phyloP scores from a whole-genome alignment of 2,329 filamentous ascomycete species.

The Aschersonia sp. region DNA sequence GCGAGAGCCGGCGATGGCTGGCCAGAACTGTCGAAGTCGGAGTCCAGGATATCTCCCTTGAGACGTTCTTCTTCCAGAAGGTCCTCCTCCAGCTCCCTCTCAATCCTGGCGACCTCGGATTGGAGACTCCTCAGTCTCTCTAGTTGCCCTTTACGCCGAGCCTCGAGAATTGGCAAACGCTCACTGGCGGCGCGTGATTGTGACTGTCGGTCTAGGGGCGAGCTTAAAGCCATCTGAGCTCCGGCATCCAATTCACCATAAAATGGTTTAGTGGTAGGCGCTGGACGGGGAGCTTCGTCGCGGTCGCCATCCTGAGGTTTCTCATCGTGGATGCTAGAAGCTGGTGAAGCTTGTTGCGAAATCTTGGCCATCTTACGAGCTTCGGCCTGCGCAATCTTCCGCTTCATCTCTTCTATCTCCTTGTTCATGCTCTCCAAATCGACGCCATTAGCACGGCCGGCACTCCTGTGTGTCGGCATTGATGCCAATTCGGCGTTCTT shows the following conservation, averaged over 20 bases:
- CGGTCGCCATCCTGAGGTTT: conserved; percentile 13
- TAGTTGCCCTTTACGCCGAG: conserved; percentile 22
- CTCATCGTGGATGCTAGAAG: conserved; percentile 10
- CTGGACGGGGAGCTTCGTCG: conserved; percentile 5
- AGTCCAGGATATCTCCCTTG: conserved; percentile 11
- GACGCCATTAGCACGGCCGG: conserved; percentile 18
- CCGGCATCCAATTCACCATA: neutral
- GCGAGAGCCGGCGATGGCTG: neutral
- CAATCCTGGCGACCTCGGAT: conserved; percentile 30
- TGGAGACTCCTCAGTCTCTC: conserved; percentile 30
- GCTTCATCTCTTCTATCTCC: conserved; percentile 46
- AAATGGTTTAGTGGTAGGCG: neutral
- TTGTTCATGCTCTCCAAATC: conserved; percentile 37
- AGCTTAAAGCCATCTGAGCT: neutral
- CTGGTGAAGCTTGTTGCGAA: conserved; percentile 17
- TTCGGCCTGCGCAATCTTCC: conserved; percentile 42
- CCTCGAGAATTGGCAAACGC: conserved; percentile 20
- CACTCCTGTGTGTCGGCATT: conserved; percentile 20
- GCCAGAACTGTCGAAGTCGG: conserved; percentile 6
- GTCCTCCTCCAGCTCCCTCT: conserved; percentile 30
- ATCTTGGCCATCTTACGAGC: conserved; percentile 33
- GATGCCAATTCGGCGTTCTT: conserved; percentile 25
- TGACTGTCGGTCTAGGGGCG: conserved; percentile 8
- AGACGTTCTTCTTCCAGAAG: conserved; percentile 18
- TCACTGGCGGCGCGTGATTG: conserved; percentile 20